Evolutionary conservation across 1,284 basidiomycete species (phyloP).

Genomic region (Cystobasidium slooffiae): DNA sequence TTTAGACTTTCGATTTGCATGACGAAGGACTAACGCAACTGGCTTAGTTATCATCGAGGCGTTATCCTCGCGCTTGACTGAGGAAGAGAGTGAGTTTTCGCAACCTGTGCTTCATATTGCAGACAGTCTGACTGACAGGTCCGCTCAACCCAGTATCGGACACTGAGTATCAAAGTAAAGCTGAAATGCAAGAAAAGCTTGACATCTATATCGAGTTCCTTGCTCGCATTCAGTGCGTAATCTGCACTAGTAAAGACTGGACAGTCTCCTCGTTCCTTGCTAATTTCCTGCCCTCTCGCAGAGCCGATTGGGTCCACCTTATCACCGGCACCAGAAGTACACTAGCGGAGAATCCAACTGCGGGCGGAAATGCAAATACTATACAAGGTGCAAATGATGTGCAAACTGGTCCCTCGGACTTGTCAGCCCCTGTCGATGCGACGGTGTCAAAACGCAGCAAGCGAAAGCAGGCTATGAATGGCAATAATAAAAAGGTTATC

Average conservation of each 20-base stretch:
- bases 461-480: constrained; percentile 24
- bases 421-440: not conserved
- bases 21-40: not conserved
- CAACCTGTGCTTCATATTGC: not conserved
- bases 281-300: not conserved
- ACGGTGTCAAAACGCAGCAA: constrained; percentile 20
- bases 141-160: constrained; percentile 47
- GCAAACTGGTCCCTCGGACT: not conserved
- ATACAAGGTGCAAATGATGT: not conserved
- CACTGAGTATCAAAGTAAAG: constrained; percentile 51
- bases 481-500: constrained; percentile 1
- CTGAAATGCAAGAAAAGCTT: constrained; percentile 49
- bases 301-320: constrained; percentile 37
- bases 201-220: constrained; percentile 46
- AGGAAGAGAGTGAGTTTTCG: constrained; percentile 25
- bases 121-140: not conserved
- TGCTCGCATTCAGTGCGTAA: constrained; percentile 18
- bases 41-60: constrained; percentile 22
- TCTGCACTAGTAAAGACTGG: not conserved
- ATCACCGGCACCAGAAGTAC: constrained; percentile 24
- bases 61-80: constrained; percentile 14
- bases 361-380: not conserved
- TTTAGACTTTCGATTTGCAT: not conserved
- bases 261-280: not conserved
- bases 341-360: constrained; percentile 27